Evolutionary conservation across 2,329 filamentous ascomycete genomes (phyloP), one percentile per base, ranked within the genome.

Genomic region (Hymenoscyphus repandus): DNA sequence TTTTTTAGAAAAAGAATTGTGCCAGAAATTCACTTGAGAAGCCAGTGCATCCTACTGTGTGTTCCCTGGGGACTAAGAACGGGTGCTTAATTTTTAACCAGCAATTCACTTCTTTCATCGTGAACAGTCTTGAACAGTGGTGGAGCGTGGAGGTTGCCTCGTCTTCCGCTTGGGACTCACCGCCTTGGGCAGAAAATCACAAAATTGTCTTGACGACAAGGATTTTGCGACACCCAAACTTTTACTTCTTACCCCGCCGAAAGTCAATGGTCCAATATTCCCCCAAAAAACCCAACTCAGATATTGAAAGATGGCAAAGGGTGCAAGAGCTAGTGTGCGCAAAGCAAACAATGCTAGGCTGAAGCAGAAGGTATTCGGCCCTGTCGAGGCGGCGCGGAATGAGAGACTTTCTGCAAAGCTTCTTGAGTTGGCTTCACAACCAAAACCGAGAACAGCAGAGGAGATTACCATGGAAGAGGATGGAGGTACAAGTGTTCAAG

Each of bases 341-440:
- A 96, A 96, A 75, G 77, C 78, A 64, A 96, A 96, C 75, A 90
- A 90, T 73, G 78, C 80, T 61, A 85, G 81, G 62, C 78, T 96
- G 58, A 91, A 91, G 69, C 76, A 80, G 58, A 83, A 82, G 58
- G 86, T 96, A 58, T 96, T 95, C 70, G 88, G 86, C 1, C 92
- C 92, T 13, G 83, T 84, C 49, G 89, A 92, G 68, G 74, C 78
- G 62, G 90, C 87, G 41, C 82, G 92, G 61, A 85, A 84, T 47
- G 85, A 91, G 70, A 85, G 92, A 59, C 80, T 96, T 33, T 90
- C 89, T 36, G 86, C 88, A 54, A 96, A 93, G 72, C 76, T 96
- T 53, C 76, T 91, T 64, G 90, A 91, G 67, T 69, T 95, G 61
- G 87, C 86, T 42, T 77, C 84, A 51, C 83, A 90, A 65, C 84